Conservation (phyloP, 768 basidiomycete species). For the Pisolithus microcarpus region DNA sequence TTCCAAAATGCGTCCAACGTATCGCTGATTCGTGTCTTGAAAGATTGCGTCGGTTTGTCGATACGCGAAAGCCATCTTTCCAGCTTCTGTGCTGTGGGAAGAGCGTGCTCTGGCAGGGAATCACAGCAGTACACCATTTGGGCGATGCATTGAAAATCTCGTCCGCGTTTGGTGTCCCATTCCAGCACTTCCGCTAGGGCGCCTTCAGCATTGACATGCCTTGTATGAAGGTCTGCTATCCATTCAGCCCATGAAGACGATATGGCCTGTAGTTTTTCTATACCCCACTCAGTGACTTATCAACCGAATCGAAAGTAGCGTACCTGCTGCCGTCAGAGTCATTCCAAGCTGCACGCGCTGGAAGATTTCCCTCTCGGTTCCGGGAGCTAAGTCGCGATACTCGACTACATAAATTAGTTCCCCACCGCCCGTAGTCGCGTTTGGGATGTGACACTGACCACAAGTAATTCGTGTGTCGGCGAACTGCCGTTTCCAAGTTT, state of each 20-base stretch:
- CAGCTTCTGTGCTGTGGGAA: slow-evolving; percentile 50
- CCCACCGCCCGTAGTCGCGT: neutral
- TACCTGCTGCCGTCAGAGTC: slow-evolving; percentile 66
- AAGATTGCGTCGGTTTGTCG: slow-evolving; percentile 36
- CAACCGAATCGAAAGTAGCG: neutral
- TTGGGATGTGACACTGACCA: slow-evolving; percentile 35
- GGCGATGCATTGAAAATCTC: slow-evolving; percentile 70
- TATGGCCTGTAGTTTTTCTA: slow-evolving; percentile 78
- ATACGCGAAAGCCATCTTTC: slow-evolving; percentile 36
- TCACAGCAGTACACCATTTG: slow-evolving; percentile 65
- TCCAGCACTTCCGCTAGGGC: slow-evolving; percentile 51
- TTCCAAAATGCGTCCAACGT: slow-evolving; percentile 49
- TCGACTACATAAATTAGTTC: slow-evolving; percentile 43
- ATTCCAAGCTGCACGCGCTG: slow-evolving; percentile 79
- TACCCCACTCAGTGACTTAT: neutral
- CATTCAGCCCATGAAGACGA: slow-evolving; percentile 63
- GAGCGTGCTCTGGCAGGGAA: slow-evolving; percentile 35
- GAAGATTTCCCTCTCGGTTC: slow-evolving; percentile 70
- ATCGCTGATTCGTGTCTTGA: slow-evolving; percentile 47
- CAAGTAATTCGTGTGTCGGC: slow-evolving; percentile 55
- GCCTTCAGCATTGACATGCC: slow-evolving; percentile 49
- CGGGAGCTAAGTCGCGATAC: slow-evolving; percentile 48
- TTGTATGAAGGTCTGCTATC: slow-evolving; percentile 51
- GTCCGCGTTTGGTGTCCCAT: slow-evolving; percentile 64
- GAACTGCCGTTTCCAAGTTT: slow-evolving; percentile 44